These are phyloP conservation scores for Spraguea lophii DNA, from an alignment of 371 early-diverging fungal genomes.

Conservation along the genomic window DNA sequence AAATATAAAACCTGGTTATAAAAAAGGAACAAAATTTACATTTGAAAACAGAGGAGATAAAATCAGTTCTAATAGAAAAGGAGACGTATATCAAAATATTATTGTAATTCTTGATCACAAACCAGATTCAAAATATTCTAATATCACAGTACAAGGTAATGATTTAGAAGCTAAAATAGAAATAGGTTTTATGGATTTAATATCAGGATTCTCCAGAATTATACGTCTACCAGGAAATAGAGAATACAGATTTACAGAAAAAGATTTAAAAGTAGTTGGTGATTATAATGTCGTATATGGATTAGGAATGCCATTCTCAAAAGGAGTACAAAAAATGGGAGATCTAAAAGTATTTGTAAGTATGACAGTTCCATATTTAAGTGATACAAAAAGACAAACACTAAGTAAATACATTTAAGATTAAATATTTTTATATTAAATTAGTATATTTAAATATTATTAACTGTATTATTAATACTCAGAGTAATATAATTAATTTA, in stretches of 20 bases:
- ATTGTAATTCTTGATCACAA: conserved; percentile 8
- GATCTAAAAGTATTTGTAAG: conserved; percentile 10
- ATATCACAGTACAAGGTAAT: conserved; percentile 4
- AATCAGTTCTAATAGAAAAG: conserved; percentile 1
- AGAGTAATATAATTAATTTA: too few species aligned
- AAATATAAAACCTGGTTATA: conserved; percentile 26
- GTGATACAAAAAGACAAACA: too few species aligned
- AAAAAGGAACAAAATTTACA: conserved; percentile 28
- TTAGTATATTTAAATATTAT: too few species aligned
- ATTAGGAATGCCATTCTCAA: conserved; percentile 18
- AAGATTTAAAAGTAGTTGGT: conserved; percentile 1
- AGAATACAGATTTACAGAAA: background rate
- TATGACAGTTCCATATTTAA: background rate
- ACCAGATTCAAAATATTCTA: conserved; percentile 11
- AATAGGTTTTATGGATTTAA: conserved; percentile 10
- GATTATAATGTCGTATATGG: conserved; percentile 2
- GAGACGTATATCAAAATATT: conserved; percentile 17
- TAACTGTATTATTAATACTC: too few species aligned
- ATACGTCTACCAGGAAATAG: conserved; percentile 15
- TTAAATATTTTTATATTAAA: too few species aligned
- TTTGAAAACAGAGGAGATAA: conserved; percentile 23
- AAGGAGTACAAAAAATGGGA: conserved; percentile 9
- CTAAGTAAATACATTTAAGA: too few species aligned
- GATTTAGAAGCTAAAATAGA: conserved; percentile 10
- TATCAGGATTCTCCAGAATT: conserved; percentile 1